These are phyloP conservation scores for Pleoardoris graminearum DNA, from an alignment of 2,329 filamentous ascomycete genomes.

Conservation along the genomic window DNA sequence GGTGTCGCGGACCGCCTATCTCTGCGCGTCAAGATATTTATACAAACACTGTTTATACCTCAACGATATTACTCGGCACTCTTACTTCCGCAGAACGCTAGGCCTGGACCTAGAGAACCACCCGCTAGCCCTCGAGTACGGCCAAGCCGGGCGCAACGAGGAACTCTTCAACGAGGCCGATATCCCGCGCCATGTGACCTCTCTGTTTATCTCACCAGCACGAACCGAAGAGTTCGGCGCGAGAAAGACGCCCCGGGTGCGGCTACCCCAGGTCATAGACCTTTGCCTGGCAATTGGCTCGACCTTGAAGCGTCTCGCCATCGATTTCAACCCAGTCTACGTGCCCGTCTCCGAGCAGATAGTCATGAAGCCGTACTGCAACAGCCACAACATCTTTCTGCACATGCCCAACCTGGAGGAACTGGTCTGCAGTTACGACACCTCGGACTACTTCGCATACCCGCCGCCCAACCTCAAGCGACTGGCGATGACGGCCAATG, in stretches of 20 bases:
- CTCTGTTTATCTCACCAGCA: slow-evolving; percentile 27
- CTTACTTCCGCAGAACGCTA: slow-evolving; percentile 29
- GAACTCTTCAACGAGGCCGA: slow-evolving; percentile 20
- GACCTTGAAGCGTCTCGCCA: slow-evolving; percentile 25
- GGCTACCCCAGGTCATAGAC: slow-evolving; percentile 30
- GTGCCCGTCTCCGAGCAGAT: slow-evolving; percentile 16
- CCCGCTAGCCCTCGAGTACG: slow-evolving; percentile 26
- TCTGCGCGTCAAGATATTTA: slow-evolving; percentile 28
- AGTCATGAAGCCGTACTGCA: slow-evolving; percentile 13
- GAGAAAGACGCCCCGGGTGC: slow-evolving; percentile 18
- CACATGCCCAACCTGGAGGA: slow-evolving; percentile 31
- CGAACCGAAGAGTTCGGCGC: slow-evolving; percentile 3
- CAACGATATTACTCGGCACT: slow-evolving; percentile 20
- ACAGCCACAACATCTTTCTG: slow-evolving; percentile 25
- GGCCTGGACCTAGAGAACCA: slow-evolving; percentile 24
- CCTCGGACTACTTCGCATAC: slow-evolving; percentile 25
- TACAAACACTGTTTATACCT: slow-evolving; percentile 33
- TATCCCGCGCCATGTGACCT: slow-evolving; percentile 19
- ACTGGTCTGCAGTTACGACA: slow-evolving; percentile 28
- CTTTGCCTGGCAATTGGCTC: slow-evolving; percentile 21
- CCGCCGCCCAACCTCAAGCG: slow-evolving; percentile 31
- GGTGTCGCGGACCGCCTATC: slow-evolving; percentile 25
- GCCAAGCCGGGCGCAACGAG: slow-evolving; percentile 25
- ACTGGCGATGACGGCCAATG: slow-evolving; percentile 29
- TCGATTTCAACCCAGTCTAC: slow-evolving; percentile 29